These are phyloP conservation scores for Mycosphaerella arachidis DNA, from an alignment of 2,329 filamentous ascomycete species.

Conservation along the genomic window DNA sequence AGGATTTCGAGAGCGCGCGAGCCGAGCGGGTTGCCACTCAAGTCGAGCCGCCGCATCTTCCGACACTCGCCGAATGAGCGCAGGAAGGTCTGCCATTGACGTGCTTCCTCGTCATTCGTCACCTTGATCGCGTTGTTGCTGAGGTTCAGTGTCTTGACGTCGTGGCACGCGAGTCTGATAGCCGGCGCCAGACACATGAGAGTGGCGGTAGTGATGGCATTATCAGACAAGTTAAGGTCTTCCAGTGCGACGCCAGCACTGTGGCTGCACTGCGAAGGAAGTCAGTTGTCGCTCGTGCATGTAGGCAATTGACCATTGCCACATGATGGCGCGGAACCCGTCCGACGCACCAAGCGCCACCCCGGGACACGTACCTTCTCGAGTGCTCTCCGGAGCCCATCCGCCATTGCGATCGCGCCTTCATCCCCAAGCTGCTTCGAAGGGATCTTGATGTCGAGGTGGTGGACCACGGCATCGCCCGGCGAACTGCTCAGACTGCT, in stretches of 20 bases:
- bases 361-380: conserved; percentile 14
- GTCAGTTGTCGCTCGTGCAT: neutral
- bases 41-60: conserved; percentile 42
- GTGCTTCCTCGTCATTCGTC: conserved; percentile 33
- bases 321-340: neutral
- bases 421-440: conserved; percentile 45
- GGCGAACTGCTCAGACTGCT: conserved; percentile 10
- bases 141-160: conserved; percentile 46
- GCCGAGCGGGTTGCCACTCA: conserved; percentile 43
- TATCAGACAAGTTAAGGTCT: conserved; percentile 44
- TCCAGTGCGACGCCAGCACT: conserved; percentile 37
- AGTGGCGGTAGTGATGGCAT: conserved; percentile 40
- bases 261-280: conserved; percentile 19
- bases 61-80: conserved; percentile 41
- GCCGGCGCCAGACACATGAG: conserved; percentile 41
- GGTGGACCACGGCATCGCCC: conserved; percentile 17
- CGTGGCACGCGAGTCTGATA: conserved; percentile 39
- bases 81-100: conserved; percentile 43
- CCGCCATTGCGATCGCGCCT: conserved; percentile 41
- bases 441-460: conserved; percentile 44
- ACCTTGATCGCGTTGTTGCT: conserved; percentile 45
- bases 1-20: conserved; percentile 44
- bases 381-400: conserved; percentile 40
- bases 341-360: neutral
- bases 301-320: neutral